These are phyloP conservation scores for Penicillium pancosmium DNA, from an alignment of 495 filamentous ascomycete genomes.

Conservation along the genomic window DNA sequence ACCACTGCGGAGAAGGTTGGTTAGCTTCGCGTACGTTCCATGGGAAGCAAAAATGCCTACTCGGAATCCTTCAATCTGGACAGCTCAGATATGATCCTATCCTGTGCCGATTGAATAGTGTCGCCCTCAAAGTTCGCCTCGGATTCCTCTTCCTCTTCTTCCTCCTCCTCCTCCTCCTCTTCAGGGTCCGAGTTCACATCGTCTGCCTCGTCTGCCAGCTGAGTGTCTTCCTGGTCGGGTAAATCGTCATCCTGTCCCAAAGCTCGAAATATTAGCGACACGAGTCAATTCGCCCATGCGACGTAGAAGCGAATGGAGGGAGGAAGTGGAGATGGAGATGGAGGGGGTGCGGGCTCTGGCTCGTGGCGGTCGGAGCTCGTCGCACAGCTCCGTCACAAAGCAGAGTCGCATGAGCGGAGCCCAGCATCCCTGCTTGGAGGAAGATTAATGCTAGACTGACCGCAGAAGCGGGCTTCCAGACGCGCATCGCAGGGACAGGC, in stretches of 20 bases:
- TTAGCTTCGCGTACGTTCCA: conserved; percentile 13
- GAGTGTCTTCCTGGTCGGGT: conserved; percentile 31
- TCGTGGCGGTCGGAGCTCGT: conserved; percentile 2
- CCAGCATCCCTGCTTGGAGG: neutral
- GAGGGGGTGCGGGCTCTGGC: neutral
- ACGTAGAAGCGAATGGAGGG: neutral
- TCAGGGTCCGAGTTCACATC: neutral
- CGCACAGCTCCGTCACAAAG: conserved; percentile 7
- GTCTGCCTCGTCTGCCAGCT: conserved; percentile 25
- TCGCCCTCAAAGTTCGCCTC: conserved; percentile 61
- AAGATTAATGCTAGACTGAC: neutral
- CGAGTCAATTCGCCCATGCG: neutral
- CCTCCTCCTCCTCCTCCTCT: conserved; percentile 12
- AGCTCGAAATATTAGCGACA: conserved; percentile 7
- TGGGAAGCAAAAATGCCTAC: conserved; percentile 37
- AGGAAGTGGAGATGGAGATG: neutral
- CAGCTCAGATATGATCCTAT: conserved; percentile 71
- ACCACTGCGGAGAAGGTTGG: conserved; percentile 21
- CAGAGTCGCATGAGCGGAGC: neutral
- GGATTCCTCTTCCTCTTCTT: conserved; percentile 44
- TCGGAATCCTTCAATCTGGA: conserved; percentile 62
- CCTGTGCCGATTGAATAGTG: conserved; percentile 77
- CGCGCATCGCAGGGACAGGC: neutral
- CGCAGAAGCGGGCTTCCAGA: neutral
- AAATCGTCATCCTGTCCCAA: conserved; percentile 23